These are phyloP conservation scores for Sabuloglossum arenarium DNA, from an alignment of 495 filamentous ascomycete genomes.

Conservation along the genomic window DNA sequence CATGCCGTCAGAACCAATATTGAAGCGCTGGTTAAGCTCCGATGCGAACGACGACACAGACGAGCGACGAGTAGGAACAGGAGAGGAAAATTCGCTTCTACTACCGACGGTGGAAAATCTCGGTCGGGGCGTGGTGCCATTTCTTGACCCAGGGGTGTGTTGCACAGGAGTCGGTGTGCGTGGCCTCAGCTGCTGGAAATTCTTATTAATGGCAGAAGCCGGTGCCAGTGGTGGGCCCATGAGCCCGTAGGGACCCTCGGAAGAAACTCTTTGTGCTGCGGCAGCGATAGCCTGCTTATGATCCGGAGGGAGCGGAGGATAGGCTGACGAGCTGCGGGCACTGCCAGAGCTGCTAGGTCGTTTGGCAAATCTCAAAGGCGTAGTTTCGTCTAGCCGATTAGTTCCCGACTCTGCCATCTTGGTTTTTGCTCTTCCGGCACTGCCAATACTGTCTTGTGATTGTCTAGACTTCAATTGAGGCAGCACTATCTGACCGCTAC, in stretches of 20 bases:
- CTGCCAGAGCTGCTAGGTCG: conserved; percentile 57
- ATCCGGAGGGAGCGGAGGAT: conserved; percentile 63
- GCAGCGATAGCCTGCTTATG: conserved; percentile 71
- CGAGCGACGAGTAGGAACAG: conserved; percentile 34
- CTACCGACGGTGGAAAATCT: conserved; percentile 20
- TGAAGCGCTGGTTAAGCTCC: conserved; percentile 79
- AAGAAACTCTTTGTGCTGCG: conserved; percentile 32
- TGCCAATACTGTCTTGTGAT: conserved; percentile 14
- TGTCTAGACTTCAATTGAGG: conserved; percentile 2
- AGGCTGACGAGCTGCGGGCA: conserved; percentile 24
- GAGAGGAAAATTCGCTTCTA: conserved; percentile 33
- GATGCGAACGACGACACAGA: conserved; percentile 91
- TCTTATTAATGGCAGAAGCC: conserved; percentile 49
- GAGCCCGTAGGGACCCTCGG: conserved; percentile 16
- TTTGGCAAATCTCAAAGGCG: conserved; percentile 13
- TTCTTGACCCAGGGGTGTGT: conserved; percentile 17
- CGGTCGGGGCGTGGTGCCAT: conserved; percentile 35
- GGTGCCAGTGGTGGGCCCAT: conserved; percentile 83
- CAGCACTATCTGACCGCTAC: background rate
- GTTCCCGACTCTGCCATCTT: background rate
- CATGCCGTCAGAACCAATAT: conserved; percentile 37
- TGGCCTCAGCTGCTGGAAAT: conserved; percentile 31
- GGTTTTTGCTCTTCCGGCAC: background rate
- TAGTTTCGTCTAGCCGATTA: conserved; percentile 9
- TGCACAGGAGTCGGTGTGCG: conserved; percentile 36